Evolutionary conservation across 257 asterid genomes (phyloP).

Genomic region (Rhazya stricta): DNA sequence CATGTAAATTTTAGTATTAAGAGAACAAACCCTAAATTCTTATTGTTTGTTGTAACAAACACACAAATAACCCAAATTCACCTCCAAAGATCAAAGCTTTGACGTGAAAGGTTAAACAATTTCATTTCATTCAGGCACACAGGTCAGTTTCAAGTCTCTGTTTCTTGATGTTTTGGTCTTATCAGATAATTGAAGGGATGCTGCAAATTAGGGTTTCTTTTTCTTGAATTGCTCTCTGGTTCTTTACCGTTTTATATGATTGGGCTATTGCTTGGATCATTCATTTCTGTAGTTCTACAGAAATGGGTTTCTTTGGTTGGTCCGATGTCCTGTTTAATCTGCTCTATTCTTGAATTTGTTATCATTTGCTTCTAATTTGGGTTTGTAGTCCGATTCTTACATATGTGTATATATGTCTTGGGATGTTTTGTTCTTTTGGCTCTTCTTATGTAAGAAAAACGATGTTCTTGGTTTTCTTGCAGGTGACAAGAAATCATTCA

Average conservation of each 20-base stretch:
- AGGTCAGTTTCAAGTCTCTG: constrained; percentile 32
- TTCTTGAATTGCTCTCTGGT: constrained; percentile 1
- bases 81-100: constrained; percentile 30
- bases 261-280: constrained; percentile 18
- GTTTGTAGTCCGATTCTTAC: constrained; percentile 9
- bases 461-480: constrained; percentile 28
- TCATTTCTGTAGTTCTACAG: constrained; percentile 11
- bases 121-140: constrained; percentile 35
- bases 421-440: background rate
- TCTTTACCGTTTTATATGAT: background rate
- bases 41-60: constrained; percentile 21
- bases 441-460: constrained; percentile 13
- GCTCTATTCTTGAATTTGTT: constrained; percentile 8
- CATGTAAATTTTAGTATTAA: background rate
- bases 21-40: constrained; percentile 26
- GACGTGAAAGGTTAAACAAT: constrained; percentile 25
- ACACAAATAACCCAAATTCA: constrained; percentile 36
- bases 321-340: constrained; percentile 1
- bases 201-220: background rate
- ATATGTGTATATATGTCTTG: constrained; percentile 7
- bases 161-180: constrained; percentile 14
- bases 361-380: constrained; percentile 14
- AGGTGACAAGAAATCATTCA: constrained; percentile 30
- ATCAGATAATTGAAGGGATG: background rate
- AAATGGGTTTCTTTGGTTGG: constrained; percentile 33